Evolutionary conservation across 192 early-diverging fungal genomes (phyloP).

Genomic region (Gryganskiella cystojenkinii): DNA sequence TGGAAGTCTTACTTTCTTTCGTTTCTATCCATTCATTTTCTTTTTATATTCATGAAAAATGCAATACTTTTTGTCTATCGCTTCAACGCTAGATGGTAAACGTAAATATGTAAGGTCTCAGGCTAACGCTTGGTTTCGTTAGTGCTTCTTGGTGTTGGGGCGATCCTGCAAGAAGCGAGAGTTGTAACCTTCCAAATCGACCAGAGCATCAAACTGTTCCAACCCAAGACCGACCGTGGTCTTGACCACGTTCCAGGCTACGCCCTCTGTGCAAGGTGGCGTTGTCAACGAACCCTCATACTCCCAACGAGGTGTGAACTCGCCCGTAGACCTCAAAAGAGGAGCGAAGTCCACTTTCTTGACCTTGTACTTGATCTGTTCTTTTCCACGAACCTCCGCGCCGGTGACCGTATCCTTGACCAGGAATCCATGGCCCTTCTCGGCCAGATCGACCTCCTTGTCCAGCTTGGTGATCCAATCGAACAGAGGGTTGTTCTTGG

Average conservation of each 20-base stretch:
- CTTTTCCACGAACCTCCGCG: not conserved
- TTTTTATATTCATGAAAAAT: no score
- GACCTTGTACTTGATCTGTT: slow-evolving; percentile 30
- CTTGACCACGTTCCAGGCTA: slow-evolving; percentile 62
- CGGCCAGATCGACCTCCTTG: slow-evolving; percentile 12
- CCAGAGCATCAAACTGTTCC: slow-evolving; percentile 45
- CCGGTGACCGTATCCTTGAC: slow-evolving; percentile 12
- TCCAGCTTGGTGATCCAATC: slow-evolving; percentile 23
- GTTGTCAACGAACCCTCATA: slow-evolving; percentile 71
- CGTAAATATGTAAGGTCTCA: no score
- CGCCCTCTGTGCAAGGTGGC: slow-evolving; percentile 71
- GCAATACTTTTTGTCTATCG: no score
- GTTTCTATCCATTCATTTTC: no score
- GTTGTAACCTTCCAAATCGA: slow-evolving; percentile 55
- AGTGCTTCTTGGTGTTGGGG: not conserved
- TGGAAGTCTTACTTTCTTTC: no score
- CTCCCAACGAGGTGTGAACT: slow-evolving; percentile 37
- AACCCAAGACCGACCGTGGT: slow-evolving; percentile 38
- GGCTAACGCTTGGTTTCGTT: not conserved
- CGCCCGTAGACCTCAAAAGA: not conserved
- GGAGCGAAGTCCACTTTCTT: slow-evolving; percentile 11
- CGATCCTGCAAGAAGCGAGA: slow-evolving; percentile 47
- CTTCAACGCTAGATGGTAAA: no score
- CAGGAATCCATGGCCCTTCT: slow-evolving; percentile 5
- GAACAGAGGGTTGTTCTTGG: slow-evolving; percentile 51